Conservation (phyloP, 768 basidiomycete genomes). For the Lentinula sp. region DNA sequence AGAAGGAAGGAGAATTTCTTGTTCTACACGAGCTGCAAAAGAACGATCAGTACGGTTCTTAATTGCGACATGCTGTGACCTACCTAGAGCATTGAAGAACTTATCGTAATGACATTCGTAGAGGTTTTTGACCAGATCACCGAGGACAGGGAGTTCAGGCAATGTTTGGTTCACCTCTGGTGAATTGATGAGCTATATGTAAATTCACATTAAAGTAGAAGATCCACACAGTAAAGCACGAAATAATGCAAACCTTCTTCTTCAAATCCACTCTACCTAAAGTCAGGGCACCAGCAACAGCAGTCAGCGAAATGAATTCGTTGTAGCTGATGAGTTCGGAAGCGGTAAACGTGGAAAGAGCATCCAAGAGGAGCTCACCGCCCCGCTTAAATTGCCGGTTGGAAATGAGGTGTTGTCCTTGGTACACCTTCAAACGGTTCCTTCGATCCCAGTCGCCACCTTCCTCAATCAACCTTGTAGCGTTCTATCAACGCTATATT, state of each 20-base stretch:
- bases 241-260: constrained; percentile 59
- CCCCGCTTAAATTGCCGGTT: constrained; percentile 90
- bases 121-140: constrained; percentile 78
- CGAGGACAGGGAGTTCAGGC: constrained; percentile 75
- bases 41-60: background rate
- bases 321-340: constrained; percentile 85
- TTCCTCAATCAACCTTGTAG: constrained; percentile 74
- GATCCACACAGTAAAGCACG: background rate
- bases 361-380: constrained; percentile 83
- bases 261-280: constrained; percentile 83
- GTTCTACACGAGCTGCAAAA: constrained; percentile 74
- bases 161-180: constrained; percentile 86
- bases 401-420: constrained; percentile 76
- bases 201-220: constrained; percentile 5
- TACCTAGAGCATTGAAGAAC: constrained; percentile 87
- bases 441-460: constrained; percentile 98
- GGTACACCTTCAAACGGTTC: constrained; percentile 95
- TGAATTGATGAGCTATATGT: constrained; percentile 64
- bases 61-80: constrained; percentile 9
- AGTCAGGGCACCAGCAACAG: constrained; percentile 72
- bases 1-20: constrained; percentile 81
- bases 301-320: constrained; percentile 82
- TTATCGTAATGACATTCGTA: constrained; percentile 94
- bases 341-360: constrained; percentile 91
- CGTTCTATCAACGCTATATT: background rate